Conservation (phyloP, 805 yeast species). For the Saccharomycopsis amapae region DNA sequence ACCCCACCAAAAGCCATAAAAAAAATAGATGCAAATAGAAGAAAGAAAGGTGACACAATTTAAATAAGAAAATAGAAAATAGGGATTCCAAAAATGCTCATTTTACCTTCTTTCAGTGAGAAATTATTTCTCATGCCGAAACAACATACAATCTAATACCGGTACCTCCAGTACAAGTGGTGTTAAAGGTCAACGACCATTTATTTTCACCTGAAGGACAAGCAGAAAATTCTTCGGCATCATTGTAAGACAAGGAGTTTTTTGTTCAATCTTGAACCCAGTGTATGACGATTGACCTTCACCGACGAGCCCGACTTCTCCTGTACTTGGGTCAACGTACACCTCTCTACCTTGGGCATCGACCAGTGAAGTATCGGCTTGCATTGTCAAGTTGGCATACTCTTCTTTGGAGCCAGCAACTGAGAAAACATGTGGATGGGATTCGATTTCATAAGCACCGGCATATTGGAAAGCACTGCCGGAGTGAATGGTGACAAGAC, state of each 20-base stretch:
- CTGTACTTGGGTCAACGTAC: not conserved
- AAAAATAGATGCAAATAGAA: too few relatives aligned
- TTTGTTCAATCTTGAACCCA: not conserved
- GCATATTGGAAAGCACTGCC: conserved; percentile 1
- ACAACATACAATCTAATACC: too few relatives aligned
- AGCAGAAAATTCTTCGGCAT: not conserved
- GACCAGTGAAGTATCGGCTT: not conserved
- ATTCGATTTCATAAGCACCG: not conserved
- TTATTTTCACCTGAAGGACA: conserved; percentile 5
- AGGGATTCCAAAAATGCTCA: too few relatives aligned
- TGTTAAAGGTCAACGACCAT: too few relatives aligned
- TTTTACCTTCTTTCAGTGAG: too few relatives aligned
- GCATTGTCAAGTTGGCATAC: not conserved
- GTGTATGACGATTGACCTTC: conserved; percentile 5
- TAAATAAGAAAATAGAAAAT: too few relatives aligned
- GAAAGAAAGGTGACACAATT: too few relatives aligned
- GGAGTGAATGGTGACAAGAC: conserved; percentile 4
- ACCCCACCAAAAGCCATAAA: too few relatives aligned
- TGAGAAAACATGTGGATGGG: conserved; percentile 5
- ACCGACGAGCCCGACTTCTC: conserved; percentile 7
- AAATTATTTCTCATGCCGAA: too few relatives aligned
- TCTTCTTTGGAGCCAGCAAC: conserved; percentile 5
- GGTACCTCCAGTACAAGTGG: too few relatives aligned
- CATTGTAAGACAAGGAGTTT: not conserved
- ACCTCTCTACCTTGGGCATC: conserved; percentile 2